phyloP scores from a whole-genome alignment of 495 filamentous ascomycete genomes.

The Cercophora newfieldiana region DNA sequence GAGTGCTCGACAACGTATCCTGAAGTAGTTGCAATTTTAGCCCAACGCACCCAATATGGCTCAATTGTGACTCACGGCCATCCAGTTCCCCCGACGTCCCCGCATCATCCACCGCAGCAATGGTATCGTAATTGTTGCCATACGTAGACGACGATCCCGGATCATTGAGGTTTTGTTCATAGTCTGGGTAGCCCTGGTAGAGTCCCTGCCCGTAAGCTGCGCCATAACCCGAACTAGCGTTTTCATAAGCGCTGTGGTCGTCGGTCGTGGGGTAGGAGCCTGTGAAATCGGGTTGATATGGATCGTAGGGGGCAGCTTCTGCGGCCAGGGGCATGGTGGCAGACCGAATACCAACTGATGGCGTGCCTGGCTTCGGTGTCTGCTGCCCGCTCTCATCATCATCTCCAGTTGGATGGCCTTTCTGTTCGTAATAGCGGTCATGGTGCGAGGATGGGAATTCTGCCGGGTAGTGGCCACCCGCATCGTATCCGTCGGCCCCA shows the following conservation, averaged over 20 bases:
- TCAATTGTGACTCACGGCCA: not conserved
- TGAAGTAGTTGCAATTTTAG: slow-evolving; percentile 15
- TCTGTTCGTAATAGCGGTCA: not conserved
- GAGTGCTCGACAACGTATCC: slow-evolving; percentile 46
- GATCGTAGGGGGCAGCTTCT: not conserved
- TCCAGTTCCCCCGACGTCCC: not conserved
- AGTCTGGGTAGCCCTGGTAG: not conserved
- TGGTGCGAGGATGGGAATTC: not conserved
- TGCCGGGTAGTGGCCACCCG: not conserved
- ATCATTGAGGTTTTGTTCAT: too few relatives aligned
- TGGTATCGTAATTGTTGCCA: not conserved
- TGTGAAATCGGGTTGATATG: not conserved
- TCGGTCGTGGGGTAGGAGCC: not conserved
- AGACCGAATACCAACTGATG: not conserved
- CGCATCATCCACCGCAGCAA: not conserved
- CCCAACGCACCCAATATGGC: not conserved
- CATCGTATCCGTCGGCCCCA: not conserved
- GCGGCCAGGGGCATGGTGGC: not conserved
- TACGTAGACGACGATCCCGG: too few relatives aligned
- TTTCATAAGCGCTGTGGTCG: not conserved
- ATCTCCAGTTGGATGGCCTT: too few relatives aligned
- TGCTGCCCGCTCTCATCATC: not conserved
- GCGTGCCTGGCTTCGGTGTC: not conserved
- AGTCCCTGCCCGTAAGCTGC: not conserved
- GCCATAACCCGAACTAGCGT: not conserved